phyloP scores from a whole-genome alignment of 768 basidiomycete species.

The Asterophora parasitica region DNA sequence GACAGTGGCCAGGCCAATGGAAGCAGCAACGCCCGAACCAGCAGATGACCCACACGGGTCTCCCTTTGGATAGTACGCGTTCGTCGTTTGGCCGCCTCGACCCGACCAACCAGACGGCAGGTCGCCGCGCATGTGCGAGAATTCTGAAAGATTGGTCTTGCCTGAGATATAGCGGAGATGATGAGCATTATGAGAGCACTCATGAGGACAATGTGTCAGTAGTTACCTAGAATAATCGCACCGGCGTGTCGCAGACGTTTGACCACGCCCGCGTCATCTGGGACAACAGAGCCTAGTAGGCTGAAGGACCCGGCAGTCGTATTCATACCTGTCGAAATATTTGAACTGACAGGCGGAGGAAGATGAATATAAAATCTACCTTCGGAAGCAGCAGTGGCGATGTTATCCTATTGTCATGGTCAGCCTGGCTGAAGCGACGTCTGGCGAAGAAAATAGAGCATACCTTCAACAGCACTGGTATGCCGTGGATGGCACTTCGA shows the following conservation, averaged over 20 bases:
- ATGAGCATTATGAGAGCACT: neutral
- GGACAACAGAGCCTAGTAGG: slow-evolving; percentile 38
- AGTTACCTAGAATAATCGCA: slow-evolving; percentile 39
- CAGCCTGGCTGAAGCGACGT: neutral
- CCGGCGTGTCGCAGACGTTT: slow-evolving; percentile 38
- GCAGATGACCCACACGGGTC: slow-evolving; percentile 58
- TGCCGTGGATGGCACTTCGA: slow-evolving; percentile 49
- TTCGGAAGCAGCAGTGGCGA: slow-evolving; percentile 41
- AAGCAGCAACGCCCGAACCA: slow-evolving; percentile 51
- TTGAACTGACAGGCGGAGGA: neutral
- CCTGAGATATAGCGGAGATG: slow-evolving; percentile 23
- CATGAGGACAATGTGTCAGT: neutral
- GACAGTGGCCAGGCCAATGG: slow-evolving; percentile 47
- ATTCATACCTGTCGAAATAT: slow-evolving; percentile 32
- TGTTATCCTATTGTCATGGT: slow-evolving; percentile 35
- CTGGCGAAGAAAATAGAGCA: neutral
- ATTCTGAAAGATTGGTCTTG: slow-evolving; percentile 55
- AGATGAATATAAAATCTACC: slow-evolving; percentile 19
- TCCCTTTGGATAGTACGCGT: slow-evolving; percentile 33
- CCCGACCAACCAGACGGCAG: slow-evolving; percentile 41
- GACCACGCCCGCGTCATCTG: slow-evolving; percentile 42
- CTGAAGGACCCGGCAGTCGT: slow-evolving; percentile 43
- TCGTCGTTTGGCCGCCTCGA: slow-evolving; percentile 18
- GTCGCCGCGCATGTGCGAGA: slow-evolving; percentile 43
- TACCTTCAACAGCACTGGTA: slow-evolving; percentile 47